These are phyloP conservation scores for Lumnitzera littorea DNA, from an alignment of 345 rosid genomes.

Conservation along the genomic window DNA sequence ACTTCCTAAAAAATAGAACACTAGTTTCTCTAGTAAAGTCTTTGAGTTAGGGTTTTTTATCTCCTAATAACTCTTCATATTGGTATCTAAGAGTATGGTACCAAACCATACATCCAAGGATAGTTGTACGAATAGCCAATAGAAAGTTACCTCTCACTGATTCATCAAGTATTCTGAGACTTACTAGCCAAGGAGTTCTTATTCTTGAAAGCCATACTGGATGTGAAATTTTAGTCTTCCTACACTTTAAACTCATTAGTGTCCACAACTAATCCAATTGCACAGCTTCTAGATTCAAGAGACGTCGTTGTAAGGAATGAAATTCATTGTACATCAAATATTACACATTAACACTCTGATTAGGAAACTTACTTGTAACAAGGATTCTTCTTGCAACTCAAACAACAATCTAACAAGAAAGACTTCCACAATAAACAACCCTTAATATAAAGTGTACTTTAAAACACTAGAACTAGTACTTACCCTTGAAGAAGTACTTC, in stretches of 20 bases:
- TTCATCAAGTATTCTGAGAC: slow-evolving; percentile 1
- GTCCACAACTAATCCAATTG: slow-evolving; percentile 2
- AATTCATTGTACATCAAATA: too few relatives aligned
- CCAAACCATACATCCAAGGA: slow-evolving; percentile 1
- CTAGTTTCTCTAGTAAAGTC: slow-evolving; percentile 12
- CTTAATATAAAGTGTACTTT: too few relatives aligned
- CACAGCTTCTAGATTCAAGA: slow-evolving; percentile 15
- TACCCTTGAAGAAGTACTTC: too few relatives aligned
- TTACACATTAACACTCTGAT: too few relatives aligned
- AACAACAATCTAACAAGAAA: too few relatives aligned
- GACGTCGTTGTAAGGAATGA: slow-evolving; percentile 10
- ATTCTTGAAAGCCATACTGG: slow-evolving; percentile 7
- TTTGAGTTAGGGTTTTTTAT: slow-evolving; percentile 24
- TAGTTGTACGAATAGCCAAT: slow-evolving; percentile 22
- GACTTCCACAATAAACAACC: too few relatives aligned
- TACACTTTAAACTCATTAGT: not conserved
- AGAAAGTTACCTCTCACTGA: slow-evolving; percentile 11
- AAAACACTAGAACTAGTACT: too few relatives aligned
- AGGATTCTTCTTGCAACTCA: too few relatives aligned
- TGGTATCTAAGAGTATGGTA: slow-evolving; percentile 24
- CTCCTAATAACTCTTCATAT: slow-evolving; percentile 10
- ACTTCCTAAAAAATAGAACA: slow-evolving; percentile 11
- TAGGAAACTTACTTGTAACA: too few relatives aligned
- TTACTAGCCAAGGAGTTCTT: slow-evolving; percentile 9
- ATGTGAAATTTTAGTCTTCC: slow-evolving; percentile 12